These are phyloP conservation scores for Piper betle DNA, from an alignment of 164 flowering plant genomes.

Conservation along the genomic window DNA sequence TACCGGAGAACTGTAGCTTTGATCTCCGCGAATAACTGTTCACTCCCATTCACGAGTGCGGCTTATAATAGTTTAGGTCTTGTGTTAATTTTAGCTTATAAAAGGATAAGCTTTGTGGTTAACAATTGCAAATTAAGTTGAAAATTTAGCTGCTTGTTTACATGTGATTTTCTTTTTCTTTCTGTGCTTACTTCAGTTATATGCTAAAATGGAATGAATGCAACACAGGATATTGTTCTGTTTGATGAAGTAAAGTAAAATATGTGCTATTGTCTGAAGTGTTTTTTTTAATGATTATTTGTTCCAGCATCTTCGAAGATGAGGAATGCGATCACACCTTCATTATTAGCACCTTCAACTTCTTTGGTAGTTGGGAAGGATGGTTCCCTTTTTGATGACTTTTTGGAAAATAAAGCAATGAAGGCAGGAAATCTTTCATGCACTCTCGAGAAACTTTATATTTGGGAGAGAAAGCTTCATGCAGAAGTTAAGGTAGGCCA, in stretches of 20 bases:
- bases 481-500: constrained; percentile 82
- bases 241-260: no score
- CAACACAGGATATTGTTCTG: not conserved
- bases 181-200: no score
- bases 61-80: no score
- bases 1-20: no score
- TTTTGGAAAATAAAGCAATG: constrained; percentile 33
- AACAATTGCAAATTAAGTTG: not conserved
- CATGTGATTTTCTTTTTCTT: no score
- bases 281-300: not conserved
- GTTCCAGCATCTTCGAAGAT: constrained; percentile 65
- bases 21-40: not conserved
- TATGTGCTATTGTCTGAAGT: not conserved
- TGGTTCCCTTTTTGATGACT: constrained; percentile 22
- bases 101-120: not conserved
- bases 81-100: not conserved
- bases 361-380: constrained; percentile 24
- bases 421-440: constrained; percentile 54
- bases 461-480: constrained; percentile 95
- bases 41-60: not conserved
- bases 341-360: constrained; percentile 32
- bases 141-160: no score
- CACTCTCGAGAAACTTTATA: constrained; percentile 62
- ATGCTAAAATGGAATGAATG: no score
- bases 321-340: constrained; percentile 58